phyloP scores from a whole-genome alignment of 2,329 filamentous ascomycete genomes.

The Ceratocystis variospora region DNA sequence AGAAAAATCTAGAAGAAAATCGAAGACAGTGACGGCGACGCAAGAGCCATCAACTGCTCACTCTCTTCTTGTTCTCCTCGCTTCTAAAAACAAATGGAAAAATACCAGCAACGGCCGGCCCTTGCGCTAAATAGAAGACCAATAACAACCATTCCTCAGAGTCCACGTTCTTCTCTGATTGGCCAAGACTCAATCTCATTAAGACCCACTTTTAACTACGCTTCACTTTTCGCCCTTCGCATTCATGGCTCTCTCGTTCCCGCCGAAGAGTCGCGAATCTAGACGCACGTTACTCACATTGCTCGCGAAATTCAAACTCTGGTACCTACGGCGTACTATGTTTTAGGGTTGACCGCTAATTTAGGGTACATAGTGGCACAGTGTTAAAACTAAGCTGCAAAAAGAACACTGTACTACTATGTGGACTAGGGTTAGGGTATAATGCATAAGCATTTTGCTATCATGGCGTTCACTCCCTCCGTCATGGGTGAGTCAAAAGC shows the following conservation, averaged over 20 bases:
- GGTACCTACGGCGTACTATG: not conserved
- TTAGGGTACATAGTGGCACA: not conserved
- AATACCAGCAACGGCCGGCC: not conserved
- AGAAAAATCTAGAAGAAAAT: not conserved
- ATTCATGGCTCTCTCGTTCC: not conserved
- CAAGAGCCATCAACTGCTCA: not conserved
- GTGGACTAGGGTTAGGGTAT: not conserved
- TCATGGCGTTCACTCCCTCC: too few species aligned
- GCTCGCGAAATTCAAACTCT: too few species aligned
- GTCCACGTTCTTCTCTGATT: slow-evolving; percentile 10
- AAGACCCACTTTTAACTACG: slow-evolving; percentile 1
- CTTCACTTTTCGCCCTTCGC: not conserved
- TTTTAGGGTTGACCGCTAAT: not conserved
- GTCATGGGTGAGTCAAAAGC: too few species aligned
- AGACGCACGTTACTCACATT: too few species aligned
- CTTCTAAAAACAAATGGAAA: not conserved
- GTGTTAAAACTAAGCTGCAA: not conserved
- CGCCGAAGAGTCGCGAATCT: not conserved
- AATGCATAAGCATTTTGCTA: too few species aligned
- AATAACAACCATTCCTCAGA: not conserved
- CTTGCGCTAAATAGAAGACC: not conserved
- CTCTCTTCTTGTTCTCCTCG: not conserved
- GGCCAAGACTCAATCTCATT: not conserved
- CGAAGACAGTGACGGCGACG: not conserved
- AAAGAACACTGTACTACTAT: not conserved